Base-by-base conservation (phyloP, 768 basidiomycete genomes). In the Boletellus emodensis region DNA sequence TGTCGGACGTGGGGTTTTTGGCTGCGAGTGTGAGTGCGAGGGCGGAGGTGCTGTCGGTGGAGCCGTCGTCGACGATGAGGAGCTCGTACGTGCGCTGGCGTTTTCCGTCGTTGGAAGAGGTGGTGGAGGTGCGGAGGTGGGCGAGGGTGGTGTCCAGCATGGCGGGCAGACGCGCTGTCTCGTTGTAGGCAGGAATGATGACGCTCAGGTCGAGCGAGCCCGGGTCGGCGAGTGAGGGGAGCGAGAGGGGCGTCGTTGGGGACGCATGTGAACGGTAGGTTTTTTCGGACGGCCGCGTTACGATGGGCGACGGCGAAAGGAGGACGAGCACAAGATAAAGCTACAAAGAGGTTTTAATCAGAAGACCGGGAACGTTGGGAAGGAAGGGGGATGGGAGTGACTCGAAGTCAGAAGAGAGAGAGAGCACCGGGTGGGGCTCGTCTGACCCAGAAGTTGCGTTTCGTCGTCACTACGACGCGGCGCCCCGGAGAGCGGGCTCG, bases 131-230 rank as follows among this genome's bases (percentile, higher is more conserved):
- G 11, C 65, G 63, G 44, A 92, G 77, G 59, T 90, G 84, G 15
- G 75, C 73, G 48, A 96, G 72, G 10, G 92, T 83, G 10, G 84
- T 81, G 2, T 76, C 70, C 61, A 97, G 80, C 94, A 97, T 97
- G 40, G 73, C 65, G 0, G 84, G 87, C n/a, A 97, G 74, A 15
- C 94, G 82, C n/a, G 77, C 70, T 5, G 81, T 80, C 68, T 96
- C 94, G 61, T 96, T 96, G 77, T 84, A 97, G 0, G 94, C 94
- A 11, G 94, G 94, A 10, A 96, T 81, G 58, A 96, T 77, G 59
- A 97, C 77, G 26, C 83, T 84, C 36, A 97, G 74, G 61, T 86
- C 85, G 44, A 92, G 75, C 1, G 78, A 72, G 38, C 80, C 73
- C 0, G 76, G 66, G 46, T 84, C 79, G n/a, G 74, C 59, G 28